Evolutionary conservation across 345 rosid genomes (phyloP).

Genomic region (Streptanthus diversifolius): DNA sequence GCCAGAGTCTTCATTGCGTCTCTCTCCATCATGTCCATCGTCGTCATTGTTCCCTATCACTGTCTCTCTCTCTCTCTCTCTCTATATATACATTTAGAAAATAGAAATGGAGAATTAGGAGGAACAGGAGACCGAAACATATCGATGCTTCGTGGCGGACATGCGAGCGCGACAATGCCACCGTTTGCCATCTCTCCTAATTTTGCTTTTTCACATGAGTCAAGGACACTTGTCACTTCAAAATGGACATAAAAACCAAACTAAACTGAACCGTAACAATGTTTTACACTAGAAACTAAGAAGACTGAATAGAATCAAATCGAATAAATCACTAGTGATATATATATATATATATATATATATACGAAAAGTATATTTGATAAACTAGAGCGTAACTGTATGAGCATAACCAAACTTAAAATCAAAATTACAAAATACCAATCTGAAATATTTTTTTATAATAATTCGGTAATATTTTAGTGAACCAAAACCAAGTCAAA

Average conservation of each 20-base stretch:
- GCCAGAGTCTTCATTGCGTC: slow-evolving; percentile 64
- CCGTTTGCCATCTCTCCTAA: slow-evolving; percentile 12
- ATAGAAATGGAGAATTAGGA: neutral
- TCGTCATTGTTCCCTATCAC: neutral
- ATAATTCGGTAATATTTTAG: neutral
- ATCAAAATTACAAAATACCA: neutral
- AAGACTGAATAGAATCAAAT: neutral
- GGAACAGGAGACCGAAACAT: neutral
- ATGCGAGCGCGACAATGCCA: slow-evolving; percentile 21
- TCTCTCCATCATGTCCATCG: slow-evolving; percentile 29
- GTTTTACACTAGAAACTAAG: neutral
- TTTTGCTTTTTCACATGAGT: slow-evolving; percentile 4
- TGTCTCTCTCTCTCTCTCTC: neutral
- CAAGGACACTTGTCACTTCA: slow-evolving; percentile 9
- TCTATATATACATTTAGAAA: neutral
- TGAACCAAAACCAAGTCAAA: neutral
- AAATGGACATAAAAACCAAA: neutral
- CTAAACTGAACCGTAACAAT: neutral
- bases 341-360: no score
- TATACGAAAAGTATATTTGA: no score
- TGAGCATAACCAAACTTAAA: no score
- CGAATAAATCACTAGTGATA: no score
- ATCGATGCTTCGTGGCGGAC: slow-evolving; percentile 23
- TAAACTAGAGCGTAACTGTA: no score
- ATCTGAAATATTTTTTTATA: no score